Percentiles rank a stretch among this genome's conserved stretches.
Conservation (phyloP, 805 yeast species). For the Schizosaccharomyces pombe region DNA sequence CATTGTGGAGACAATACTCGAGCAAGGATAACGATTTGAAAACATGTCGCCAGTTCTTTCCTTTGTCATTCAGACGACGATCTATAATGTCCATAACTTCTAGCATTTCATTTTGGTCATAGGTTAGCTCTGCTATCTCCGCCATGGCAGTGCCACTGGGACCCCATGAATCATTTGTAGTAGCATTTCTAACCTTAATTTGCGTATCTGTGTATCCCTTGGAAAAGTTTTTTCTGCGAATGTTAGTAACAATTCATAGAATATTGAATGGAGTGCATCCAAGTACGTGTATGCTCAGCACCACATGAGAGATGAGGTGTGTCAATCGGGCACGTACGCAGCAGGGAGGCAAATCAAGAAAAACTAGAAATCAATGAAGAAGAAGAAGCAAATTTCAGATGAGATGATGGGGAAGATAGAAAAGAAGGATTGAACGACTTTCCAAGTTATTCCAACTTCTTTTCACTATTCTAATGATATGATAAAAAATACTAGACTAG, state of each 20-base stretch:
- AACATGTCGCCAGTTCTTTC: constrained; percentile 91
- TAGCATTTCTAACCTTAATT: constrained; percentile 73
- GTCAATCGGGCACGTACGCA: no score
- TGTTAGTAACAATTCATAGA: background rate
- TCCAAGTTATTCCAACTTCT: no score
- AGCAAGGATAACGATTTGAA: constrained; percentile 75
- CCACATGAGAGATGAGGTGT: no score
- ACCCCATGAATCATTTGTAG: constrained; percentile 66
- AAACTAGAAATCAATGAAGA: no score
- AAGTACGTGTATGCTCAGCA: no score
- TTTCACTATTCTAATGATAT: no score
- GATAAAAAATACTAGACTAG: no score
- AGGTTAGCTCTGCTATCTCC: constrained; percentile 54
- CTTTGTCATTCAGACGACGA: constrained; percentile 78
- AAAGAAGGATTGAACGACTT: no score
- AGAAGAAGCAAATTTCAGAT: no score
- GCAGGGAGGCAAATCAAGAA: no score
- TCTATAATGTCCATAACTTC: constrained; percentile 89
- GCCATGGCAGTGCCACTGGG: constrained; percentile 69
- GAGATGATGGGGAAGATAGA: no score
- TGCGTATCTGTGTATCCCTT: constrained; percentile 76
- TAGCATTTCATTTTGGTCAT: constrained; percentile 46
- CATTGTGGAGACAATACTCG: constrained; percentile 65
- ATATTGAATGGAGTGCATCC: no score
- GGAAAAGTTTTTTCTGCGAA: constrained; percentile 41